phyloP scores from a whole-genome alignment of 1,139 yeast species.

The Casaregolazyma lundiana region DNA sequence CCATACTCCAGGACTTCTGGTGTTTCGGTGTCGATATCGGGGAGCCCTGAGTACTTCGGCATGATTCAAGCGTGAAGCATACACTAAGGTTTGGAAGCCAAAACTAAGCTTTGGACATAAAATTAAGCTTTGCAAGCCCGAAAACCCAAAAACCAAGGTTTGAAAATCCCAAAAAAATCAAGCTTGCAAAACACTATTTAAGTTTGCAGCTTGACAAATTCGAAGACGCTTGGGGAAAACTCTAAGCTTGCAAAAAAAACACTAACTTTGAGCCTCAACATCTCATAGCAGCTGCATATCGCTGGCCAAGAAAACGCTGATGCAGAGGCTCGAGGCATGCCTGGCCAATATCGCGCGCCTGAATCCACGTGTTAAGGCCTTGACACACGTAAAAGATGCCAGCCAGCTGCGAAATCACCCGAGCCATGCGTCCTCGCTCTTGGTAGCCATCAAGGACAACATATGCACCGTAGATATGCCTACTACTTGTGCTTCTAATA shows the following conservation, averaged over 20 bases:
- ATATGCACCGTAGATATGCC: conserved; percentile 58
- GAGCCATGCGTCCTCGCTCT: conserved; percentile 7
- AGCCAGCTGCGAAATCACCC: conserved; percentile 17
- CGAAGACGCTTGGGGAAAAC: too few species aligned
- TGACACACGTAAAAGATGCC: conserved; percentile 24
- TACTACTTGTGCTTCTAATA: conserved; percentile 74
- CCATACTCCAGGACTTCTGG: conserved; percentile 8
- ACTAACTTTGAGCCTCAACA: too few species aligned
- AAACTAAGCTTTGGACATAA: too few species aligned
- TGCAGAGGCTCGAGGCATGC: conserved; percentile 10
- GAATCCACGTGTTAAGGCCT: conserved; percentile 30
- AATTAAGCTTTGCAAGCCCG: too few species aligned
- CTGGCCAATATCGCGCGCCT: conserved; percentile 9
- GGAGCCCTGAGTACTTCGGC: conserved; percentile 20
- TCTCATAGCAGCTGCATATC: neutral
- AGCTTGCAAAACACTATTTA: too few species aligned
- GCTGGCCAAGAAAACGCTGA: neutral
- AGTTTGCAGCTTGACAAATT: too few species aligned
- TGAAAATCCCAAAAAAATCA: too few species aligned
- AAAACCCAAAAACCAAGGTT: too few species aligned
- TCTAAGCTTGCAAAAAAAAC: too few species aligned
- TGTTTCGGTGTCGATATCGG: conserved; percentile 18
- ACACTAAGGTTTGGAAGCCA: too few species aligned
- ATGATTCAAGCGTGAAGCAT: too few species aligned
- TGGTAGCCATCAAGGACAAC: conserved; percentile 68